Percentiles rank a stretch among this genome's conserved stretches.
Conservation (phyloP, 2,329 filamentous ascomycete genomes). For the Cercospora zeae-maydis region DNA sequence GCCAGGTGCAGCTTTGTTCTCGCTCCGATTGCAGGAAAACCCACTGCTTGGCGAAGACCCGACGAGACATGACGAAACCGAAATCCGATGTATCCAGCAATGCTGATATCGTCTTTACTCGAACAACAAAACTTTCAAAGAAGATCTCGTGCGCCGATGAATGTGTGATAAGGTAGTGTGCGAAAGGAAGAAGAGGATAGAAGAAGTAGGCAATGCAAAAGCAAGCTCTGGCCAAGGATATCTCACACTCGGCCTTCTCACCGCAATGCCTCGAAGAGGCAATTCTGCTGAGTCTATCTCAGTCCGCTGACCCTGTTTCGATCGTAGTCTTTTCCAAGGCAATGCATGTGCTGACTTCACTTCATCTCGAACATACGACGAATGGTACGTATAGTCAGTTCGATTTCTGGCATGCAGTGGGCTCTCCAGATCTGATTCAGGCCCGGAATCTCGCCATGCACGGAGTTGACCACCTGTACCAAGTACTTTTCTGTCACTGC, state of each 20-base stretch:
- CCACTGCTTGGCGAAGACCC: background rate
- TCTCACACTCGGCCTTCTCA: background rate
- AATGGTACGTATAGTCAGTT: too few species aligned
- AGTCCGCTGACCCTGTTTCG: background rate
- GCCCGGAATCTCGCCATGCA: background rate
- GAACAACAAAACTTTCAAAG: too few species aligned
- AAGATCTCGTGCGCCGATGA: background rate
- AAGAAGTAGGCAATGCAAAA: too few species aligned
- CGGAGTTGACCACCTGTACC: background rate
- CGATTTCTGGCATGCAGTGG: too few species aligned
- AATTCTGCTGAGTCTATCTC: background rate
- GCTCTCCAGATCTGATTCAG: too few species aligned
- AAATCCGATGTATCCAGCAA: background rate
- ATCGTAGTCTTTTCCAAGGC: background rate
- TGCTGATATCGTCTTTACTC: too few species aligned
- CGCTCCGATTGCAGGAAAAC: background rate
- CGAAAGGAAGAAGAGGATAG: background rate
- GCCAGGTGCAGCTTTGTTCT: background rate
- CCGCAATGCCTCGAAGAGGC: background rate
- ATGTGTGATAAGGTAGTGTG: background rate
- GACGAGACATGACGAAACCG: background rate
- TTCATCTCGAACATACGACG: background rate
- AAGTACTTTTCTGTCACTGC: too few species aligned
- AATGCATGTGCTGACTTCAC: background rate
- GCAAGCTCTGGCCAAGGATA: background rate